Evolutionary conservation across 2,329 filamentous ascomycete species (phyloP).

Genomic region (Fragosphaeria purpurea): DNA sequence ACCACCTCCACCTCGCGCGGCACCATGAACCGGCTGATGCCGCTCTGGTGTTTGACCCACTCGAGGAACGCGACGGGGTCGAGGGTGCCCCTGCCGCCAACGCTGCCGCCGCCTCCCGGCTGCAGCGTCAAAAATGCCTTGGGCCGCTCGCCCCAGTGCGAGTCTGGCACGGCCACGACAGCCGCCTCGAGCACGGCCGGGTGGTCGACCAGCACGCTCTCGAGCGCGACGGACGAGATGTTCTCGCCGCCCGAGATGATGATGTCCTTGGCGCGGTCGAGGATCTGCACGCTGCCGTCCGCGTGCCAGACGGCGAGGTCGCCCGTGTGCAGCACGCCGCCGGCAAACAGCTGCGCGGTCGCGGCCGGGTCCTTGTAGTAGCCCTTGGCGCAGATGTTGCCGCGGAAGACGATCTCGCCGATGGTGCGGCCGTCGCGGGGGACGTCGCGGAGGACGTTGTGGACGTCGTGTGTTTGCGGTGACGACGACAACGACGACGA

Average conservation of each 20-base stretch:
- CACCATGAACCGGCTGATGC: conserved; percentile 87
- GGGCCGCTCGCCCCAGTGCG: conserved; percentile 91
- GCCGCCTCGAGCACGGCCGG: conserved; percentile 84
- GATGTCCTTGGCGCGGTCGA: conserved; percentile 93
- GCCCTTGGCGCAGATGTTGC: conserved; percentile 84
- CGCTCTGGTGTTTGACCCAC: conserved; percentile 74
- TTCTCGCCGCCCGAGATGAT: conserved; percentile 98
- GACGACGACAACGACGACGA: too few species aligned
- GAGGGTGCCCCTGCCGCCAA: conserved; percentile 21
- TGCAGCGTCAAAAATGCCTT: conserved; percentile 87
- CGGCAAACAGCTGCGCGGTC: conserved; percentile 76
- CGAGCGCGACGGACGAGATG: conserved; percentile 86
- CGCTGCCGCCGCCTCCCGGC: conserved; percentile 22
- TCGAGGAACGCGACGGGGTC: conserved; percentile 61
- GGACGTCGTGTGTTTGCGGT: conserved; percentile 31
- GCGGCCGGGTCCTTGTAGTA: conserved; percentile 88
- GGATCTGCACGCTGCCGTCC: conserved; percentile 82
- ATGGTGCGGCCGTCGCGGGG: conserved; percentile 38
- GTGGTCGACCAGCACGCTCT: conserved; percentile 81
- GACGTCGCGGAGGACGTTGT: conserved; percentile 39
- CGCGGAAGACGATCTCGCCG: conserved; percentile 59
- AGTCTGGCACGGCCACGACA: conserved; percentile 77
- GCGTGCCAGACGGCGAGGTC: conserved; percentile 90
- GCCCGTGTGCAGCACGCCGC: conserved; percentile 78
- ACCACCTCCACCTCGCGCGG: conserved; percentile 66